phyloP scores from a whole-genome alignment of 2,329 filamentous ascomycete species.

The Aschersonia sp. region DNA sequence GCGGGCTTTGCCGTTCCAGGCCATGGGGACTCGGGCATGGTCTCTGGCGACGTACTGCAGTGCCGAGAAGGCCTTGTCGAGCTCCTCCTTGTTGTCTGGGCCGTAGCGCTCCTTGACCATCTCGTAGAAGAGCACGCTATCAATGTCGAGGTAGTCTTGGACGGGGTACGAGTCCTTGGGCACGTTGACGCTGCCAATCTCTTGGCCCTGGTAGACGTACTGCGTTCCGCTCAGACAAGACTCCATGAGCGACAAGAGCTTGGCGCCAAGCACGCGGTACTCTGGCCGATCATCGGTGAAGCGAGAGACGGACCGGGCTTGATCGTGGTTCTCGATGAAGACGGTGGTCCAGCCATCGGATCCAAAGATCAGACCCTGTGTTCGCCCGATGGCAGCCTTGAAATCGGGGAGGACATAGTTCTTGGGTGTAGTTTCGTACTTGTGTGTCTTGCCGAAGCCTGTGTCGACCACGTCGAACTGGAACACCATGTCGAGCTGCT shows the following conservation, averaged over 20 bases:
- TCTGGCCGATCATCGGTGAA: conserved; percentile 35
- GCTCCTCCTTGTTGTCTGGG: conserved; percentile 14
- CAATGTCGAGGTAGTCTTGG: conserved; percentile 35
- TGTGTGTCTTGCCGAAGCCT: conserved; percentile 34
- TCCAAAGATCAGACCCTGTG: conserved; percentile 35
- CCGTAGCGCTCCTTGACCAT: conserved; percentile 15
- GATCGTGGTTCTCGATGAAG: conserved; percentile 54
- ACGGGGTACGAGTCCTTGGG: conserved; percentile 42
- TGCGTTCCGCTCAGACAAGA: conserved; percentile 41
- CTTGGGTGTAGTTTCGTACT: conserved; percentile 32
- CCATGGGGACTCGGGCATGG: conserved; percentile 51
- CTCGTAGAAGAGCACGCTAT: conserved; percentile 28
- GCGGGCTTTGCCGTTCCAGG: conserved; percentile 35
- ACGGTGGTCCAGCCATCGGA: conserved; percentile 49
- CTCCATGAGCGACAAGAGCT: conserved; percentile 43
- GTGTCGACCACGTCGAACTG: conserved; percentile 51
- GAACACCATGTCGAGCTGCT: conserved; percentile 57
- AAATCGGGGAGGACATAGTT: conserved; percentile 33
- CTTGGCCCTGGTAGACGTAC: conserved; percentile 55
- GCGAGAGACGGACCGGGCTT: conserved; percentile 41
- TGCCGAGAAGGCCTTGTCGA: conserved; percentile 19
- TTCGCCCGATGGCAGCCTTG: conserved; percentile 31
- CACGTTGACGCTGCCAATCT: conserved; percentile 49
- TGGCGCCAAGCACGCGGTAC: conserved; percentile 33
- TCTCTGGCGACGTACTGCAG: conserved; percentile 32